phyloP scores from a whole-genome alignment of 495 filamentous ascomycete genomes.

The Symbiotaphrina buchneri region DNA sequence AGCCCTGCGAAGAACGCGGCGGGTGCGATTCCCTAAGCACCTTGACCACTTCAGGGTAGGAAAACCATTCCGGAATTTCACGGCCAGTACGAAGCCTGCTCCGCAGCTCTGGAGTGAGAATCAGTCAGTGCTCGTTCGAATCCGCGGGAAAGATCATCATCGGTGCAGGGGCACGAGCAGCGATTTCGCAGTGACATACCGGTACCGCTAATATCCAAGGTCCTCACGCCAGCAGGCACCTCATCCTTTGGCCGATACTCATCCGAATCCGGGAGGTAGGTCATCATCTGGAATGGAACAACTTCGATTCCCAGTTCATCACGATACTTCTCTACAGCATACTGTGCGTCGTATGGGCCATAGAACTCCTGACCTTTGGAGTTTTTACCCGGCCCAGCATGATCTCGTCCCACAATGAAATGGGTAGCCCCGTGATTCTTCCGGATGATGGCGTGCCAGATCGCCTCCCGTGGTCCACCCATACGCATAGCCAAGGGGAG shows the following conservation, averaged over 20 bases:
- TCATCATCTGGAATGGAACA: conserved; percentile 98
- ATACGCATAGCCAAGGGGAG: conserved; percentile 96
- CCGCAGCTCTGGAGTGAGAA: conserved; percentile 41
- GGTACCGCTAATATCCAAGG: conserved; percentile 90
- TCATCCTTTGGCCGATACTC: conserved; percentile 88
- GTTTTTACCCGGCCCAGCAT: conserved; percentile 94
- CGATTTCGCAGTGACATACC: no score
- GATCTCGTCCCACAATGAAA: conserved; percentile 97
- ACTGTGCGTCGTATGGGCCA: conserved; percentile 94
- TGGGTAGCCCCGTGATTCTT: conserved; percentile 98
- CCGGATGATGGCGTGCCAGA: conserved; percentile 99
- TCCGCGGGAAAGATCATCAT: no score
- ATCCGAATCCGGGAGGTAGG: conserved; percentile 89
- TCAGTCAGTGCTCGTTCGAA: conserved; percentile 4
- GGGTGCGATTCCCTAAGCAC: conserved; percentile 91
- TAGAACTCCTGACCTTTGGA: conserved; percentile 93
- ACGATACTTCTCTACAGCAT: conserved; percentile 90
- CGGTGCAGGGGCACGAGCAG: no score
- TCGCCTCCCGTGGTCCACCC: conserved; percentile 93
- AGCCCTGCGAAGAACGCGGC: conserved; percentile 69
- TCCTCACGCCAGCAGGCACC: conserved; percentile 61
- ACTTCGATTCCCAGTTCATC: conserved; percentile 95
- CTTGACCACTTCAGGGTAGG: conserved; percentile 93
- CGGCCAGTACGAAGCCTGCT: conserved; percentile 68
- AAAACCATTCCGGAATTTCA: conserved; percentile 98